A percentile compares a stretch with the other conserved stretches of the same genome.
phyloP scores from a whole-genome alignment of 73 alveolate species.

The Tetrahymena elliotti region DNA sequence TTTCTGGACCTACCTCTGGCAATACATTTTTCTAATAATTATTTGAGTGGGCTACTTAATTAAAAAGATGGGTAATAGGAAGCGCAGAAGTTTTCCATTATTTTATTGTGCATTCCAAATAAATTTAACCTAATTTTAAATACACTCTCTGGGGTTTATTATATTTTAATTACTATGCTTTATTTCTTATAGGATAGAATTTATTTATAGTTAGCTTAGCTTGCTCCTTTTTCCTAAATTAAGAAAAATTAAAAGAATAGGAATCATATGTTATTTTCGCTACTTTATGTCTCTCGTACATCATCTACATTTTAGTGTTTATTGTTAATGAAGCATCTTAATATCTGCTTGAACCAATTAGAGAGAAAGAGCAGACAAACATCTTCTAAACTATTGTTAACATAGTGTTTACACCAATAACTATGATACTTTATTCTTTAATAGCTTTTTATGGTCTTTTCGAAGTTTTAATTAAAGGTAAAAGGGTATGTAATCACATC shows the following conservation, averaged over 20 bases:
- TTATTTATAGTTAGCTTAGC: not conserved
- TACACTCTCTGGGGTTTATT: not conserved
- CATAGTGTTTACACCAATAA: constrained; percentile 7
- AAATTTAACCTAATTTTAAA: constrained; percentile 4
- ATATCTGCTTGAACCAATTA: not conserved
- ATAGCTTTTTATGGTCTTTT: not conserved
- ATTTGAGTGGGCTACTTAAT: constrained; percentile 36
- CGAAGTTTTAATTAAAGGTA: not conserved
- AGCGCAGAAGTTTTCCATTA: constrained; percentile 51
- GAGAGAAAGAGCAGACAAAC: constrained; percentile 4
- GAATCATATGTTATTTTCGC: not conserved
- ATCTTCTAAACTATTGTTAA: not conserved
- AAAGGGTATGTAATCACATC: not conserved
- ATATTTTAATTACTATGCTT: not conserved
- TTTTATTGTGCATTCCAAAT: not conserved
- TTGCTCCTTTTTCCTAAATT: not conserved
- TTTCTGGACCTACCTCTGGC: constrained; percentile 52
- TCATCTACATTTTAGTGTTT: not conserved
- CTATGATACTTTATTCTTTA: not conserved
- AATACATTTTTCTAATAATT: constrained; percentile 11
- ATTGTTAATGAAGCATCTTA: not conserved
- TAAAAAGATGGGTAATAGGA: constrained; percentile 43
- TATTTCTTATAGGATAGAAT: not conserved
- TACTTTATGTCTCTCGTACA: not conserved
- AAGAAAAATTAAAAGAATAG: not conserved